Base-by-base conservation (phyloP, 2,329 filamentous ascomycete genomes). In the Beauveria caledonica region DNA sequence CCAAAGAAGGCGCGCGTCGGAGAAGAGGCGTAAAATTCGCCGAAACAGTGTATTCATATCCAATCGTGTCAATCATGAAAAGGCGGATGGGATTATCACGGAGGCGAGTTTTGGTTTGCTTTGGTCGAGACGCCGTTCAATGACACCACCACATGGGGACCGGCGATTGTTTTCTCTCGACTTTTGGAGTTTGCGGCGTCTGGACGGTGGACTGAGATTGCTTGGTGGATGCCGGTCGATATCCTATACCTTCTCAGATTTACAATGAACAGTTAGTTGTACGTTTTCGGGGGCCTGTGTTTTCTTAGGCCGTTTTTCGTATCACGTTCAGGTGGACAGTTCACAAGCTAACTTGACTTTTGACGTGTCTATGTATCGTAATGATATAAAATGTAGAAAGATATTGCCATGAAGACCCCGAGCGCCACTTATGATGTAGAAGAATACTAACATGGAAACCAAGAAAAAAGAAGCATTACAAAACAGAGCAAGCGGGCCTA, bases 1-100 rank as follows among this genome's bases (percentile, higher is more conserved):
- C 60, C 73, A 5, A 78, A 76, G 68, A 82, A 84, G 73, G 75
- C 85, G 70, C 85, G 86, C 71, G 86, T 77, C 61, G 74, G 77
- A 61, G 74, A 74, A 39, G 63, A 65, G 45, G 45, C 19, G 63
- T 48, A 48, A 48, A 6, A 17, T 10, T 3, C 9, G 13, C 33
- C 2, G 23, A 42, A 23, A 25, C 15, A 45, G 13, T 52, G 59
- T 50, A 53, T 36, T 17, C 46, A 3, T 60, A 21, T 23, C 10
- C 11, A 13, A 25, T 9, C 15, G 25, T 21, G 27, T 36, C 19
- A 9, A 19, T 17, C 15, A 13, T 29, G 45, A 23, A 29, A 52
- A 27, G 33, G 19, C 11, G 46, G 15, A 49, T n/a, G 21, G 15
- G 33, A n/a, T 52, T 21, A 29, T 13, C n/a, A 21, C 9, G 5